A percentile compares a stretch with the other conserved stretches of the same genome.
phyloP scores from a whole-genome alignment of 768 basidiomycete genomes.

The Lactarius quietus region DNA sequence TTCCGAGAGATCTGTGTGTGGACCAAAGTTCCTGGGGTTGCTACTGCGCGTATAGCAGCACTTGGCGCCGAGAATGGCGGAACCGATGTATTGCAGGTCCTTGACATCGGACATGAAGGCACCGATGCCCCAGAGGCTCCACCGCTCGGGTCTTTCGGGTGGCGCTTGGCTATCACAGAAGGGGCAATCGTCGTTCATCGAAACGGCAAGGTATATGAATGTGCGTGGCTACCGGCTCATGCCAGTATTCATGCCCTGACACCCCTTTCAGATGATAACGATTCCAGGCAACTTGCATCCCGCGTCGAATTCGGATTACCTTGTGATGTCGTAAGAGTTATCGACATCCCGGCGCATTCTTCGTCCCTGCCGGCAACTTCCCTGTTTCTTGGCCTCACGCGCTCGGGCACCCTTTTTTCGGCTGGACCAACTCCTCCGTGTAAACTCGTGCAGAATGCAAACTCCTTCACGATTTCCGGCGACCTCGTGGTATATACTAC shows the following conservation, averaged over 20 bases:
- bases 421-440: constrained; percentile 12
- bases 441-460: constrained; percentile 50
- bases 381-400: constrained; percentile 21
- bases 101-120: constrained; percentile 7
- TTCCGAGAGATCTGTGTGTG: constrained; percentile 22
- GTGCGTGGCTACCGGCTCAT: constrained; percentile 11
- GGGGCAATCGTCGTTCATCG: constrained; percentile 8
- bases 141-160: constrained; percentile 28
- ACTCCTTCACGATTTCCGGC: constrained; percentile 70
- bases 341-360: neutral
- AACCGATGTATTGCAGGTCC: constrained; percentile 13
- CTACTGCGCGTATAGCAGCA: constrained; percentile 12
- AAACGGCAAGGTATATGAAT: constrained; percentile 20
- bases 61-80: constrained; percentile 13
- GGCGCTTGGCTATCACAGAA: constrained; percentile 31
- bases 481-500: constrained; percentile 85
- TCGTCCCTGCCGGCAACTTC: neutral
- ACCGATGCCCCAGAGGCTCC: neutral
- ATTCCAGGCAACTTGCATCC: constrained; percentile 1
- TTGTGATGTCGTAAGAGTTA: constrained; percentile 13
- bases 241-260: constrained; percentile 1
- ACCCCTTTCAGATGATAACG: constrained; percentile 4
- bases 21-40: constrained; percentile 3
- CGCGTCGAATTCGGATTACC: constrained; percentile 15
- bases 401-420: constrained; percentile 13